A percentile compares a stretch with the other conserved stretches of the same genome.
These are phyloP conservation scores for Rhizopogon sp. DNA, from an alignment of 768 basidiomycete species.

Conservation along the genomic window DNA sequence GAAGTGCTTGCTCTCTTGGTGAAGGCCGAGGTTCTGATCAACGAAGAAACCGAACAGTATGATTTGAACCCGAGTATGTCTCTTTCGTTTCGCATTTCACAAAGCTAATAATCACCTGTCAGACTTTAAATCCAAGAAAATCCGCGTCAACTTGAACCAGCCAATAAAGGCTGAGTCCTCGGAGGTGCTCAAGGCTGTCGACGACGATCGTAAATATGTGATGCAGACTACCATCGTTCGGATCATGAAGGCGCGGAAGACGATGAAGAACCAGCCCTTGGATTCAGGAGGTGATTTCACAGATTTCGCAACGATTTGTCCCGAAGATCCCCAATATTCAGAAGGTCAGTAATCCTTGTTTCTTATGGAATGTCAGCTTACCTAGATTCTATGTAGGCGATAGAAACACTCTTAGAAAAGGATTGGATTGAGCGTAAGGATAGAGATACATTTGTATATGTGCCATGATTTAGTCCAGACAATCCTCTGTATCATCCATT, in stretches of 20 bases:
- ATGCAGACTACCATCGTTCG: constrained; percentile 94
- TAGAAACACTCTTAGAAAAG: constrained; percentile 20
- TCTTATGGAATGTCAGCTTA: not conserved
- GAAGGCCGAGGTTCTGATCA: constrained; percentile 86
- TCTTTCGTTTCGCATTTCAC: not conserved
- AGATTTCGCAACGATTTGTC: constrained; percentile 82
- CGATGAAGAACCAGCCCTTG: constrained; percentile 93
- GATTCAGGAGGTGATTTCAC: constrained; percentile 87
- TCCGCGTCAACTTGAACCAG: constrained; percentile 83
- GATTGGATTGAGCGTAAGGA: no score
- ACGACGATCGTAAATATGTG: constrained; percentile 94
- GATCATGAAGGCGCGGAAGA: constrained; percentile 94
- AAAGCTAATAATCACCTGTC: not conserved
- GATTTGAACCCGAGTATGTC: constrained; percentile 81
- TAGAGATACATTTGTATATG: no score
- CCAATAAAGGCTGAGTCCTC: constrained; percentile 88
- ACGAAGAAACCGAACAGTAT: constrained; percentile 85
- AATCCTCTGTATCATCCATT: not conserved
- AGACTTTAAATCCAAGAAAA: constrained; percentile 94
- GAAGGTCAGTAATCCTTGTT: constrained; percentile 48
- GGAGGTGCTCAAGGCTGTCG: constrained; percentile 90
- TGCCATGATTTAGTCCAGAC: not conserved
- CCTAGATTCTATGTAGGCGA: constrained; percentile 49
- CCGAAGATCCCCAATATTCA: constrained; percentile 97
- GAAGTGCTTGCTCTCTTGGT: constrained; percentile 59